A percentile compares a stretch with the other conserved stretches of the same genome.
These are phyloP conservation scores for Parastagonospora avenae DNA, from an alignment of 2,329 filamentous ascomycete genomes.

Conservation along the genomic window DNA sequence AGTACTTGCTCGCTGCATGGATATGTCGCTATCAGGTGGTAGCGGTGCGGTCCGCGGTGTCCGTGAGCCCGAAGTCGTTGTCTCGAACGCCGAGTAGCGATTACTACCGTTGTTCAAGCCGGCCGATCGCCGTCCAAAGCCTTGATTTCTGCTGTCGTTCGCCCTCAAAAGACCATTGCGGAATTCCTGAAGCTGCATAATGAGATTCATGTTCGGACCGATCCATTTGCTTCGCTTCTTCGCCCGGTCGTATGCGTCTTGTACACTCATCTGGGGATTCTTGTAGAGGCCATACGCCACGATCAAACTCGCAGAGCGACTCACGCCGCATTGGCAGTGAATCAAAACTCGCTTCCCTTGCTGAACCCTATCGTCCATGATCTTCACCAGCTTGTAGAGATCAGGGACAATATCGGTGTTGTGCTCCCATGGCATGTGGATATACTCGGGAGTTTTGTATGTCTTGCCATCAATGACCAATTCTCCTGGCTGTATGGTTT, in stretches of 20 bases:
- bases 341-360: conserved; percentile 79
- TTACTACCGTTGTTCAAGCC: conserved; percentile 37
- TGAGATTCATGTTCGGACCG: conserved; percentile 88
- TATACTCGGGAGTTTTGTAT: conserved; percentile 71
- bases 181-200: conserved; percentile 87
- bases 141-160: conserved; percentile 41
- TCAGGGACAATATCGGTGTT: conserved; percentile 85
- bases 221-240: conserved; percentile 86
- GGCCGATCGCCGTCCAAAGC: conserved; percentile 40
- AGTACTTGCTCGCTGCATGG: conserved; percentile 50
- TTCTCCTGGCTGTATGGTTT: conserved; percentile 33
- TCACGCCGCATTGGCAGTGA: conserved; percentile 86
- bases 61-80: conserved; percentile 37
- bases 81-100: conserved; percentile 41
- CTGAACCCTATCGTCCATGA: conserved; percentile 73
- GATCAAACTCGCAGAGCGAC: conserved; percentile 82
- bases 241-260: conserved; percentile 81
- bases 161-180: conserved; percentile 54
- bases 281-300: conserved; percentile 85
- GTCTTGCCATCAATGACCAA: conserved; percentile 30
- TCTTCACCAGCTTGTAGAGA: conserved; percentile 74
- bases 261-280: conserved; percentile 75
- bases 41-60: conserved; percentile 47
- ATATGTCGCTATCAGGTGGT: conserved; percentile 55
- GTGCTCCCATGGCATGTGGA: conserved; percentile 87